phyloP scores from a whole-genome alignment of 306 rosid genomes.

The Ammopiptanthus mongolicus region DNA sequence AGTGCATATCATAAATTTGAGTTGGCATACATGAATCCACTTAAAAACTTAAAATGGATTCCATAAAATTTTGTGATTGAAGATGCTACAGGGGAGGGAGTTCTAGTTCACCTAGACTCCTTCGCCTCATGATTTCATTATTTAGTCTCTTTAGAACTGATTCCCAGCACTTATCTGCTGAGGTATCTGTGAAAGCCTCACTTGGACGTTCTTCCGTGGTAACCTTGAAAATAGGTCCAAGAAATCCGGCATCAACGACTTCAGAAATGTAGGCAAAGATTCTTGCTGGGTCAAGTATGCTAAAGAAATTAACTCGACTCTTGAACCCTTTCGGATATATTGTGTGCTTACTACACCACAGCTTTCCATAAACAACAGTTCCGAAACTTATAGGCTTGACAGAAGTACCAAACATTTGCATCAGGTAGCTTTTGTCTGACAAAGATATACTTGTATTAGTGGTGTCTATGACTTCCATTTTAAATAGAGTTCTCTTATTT shows the following conservation, averaged over 20 bases:
- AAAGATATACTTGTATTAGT: not conserved
- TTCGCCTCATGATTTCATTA: constrained; percentile 38
- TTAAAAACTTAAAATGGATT: no score
- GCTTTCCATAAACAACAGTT: constrained; percentile 57
- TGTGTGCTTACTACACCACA: constrained; percentile 61
- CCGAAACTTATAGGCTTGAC: constrained; percentile 62
- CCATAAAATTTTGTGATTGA: no score
- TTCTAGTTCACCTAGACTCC: constrained; percentile 36
- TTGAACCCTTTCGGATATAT: constrained; percentile 90
- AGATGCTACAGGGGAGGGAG: constrained; percentile 54
- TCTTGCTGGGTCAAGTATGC: constrained; percentile 56
- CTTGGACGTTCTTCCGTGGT: constrained; percentile 59
- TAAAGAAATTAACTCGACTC: constrained; percentile 63
- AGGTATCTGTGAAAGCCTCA: constrained; percentile 43
- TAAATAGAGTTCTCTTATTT: no score
- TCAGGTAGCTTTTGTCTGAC: constrained; percentile 15
- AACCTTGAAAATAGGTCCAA: constrained; percentile 94
- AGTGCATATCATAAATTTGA: no score
- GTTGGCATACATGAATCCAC: no score
- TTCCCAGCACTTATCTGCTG: constrained; percentile 78
- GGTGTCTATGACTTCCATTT: constrained; percentile 12
- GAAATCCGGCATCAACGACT: constrained; percentile 80
- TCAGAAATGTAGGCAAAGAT: constrained; percentile 65
- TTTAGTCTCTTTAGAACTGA: constrained; percentile 53
- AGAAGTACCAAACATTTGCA: constrained; percentile 26